Evolutionary conservation across 2,329 filamentous ascomycete species (phyloP).

Genomic region (Didymella sp.): DNA sequence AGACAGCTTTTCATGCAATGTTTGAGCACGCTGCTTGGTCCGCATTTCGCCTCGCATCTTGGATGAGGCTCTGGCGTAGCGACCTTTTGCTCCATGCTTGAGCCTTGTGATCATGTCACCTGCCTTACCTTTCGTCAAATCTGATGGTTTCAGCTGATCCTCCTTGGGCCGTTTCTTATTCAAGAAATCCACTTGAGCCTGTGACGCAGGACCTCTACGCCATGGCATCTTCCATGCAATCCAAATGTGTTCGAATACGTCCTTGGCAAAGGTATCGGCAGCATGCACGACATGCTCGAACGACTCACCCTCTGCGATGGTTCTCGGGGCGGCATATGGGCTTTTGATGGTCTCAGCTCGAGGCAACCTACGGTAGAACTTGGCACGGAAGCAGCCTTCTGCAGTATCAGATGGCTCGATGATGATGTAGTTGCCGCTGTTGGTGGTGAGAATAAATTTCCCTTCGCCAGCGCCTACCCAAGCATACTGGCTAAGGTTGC

Average conservation of each 20-base stretch:
- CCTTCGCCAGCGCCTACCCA: constrained; percentile 82
- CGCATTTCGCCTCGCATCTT: constrained; percentile 37
- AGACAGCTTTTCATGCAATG: constrained; percentile 49
- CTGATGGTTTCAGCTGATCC: constrained; percentile 61
- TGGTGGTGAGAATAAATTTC: constrained; percentile 73
- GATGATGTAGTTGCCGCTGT: constrained; percentile 65
- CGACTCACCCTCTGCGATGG: constrained; percentile 69
- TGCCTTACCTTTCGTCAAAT: constrained; percentile 80
- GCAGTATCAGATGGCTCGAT: constrained; percentile 57
- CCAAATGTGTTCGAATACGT: constrained; percentile 70
- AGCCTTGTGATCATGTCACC: constrained; percentile 92
- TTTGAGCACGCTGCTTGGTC: constrained; percentile 58
- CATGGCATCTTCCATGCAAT: constrained; percentile 72
- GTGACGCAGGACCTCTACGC: constrained; percentile 70
- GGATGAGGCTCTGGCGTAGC: constrained; percentile 52
- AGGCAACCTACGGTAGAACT: constrained; percentile 53
- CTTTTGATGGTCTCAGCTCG: constrained; percentile 46
- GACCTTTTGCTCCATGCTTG: constrained; percentile 77
- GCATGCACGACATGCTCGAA: constrained; percentile 81
- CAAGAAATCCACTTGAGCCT: constrained; percentile 70
- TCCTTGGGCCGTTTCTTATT: constrained; percentile 67
- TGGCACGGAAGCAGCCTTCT: constrained; percentile 49
- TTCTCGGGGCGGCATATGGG: constrained; percentile 72
- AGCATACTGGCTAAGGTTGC: constrained; percentile 73
- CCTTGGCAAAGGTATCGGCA: constrained; percentile 78